Percentiles rank a stretch among this genome's conserved stretches.
phyloP scores from a whole-genome alignment of 495 filamentous ascomycete species.

The Massariosphaeria phaeospora region DNA sequence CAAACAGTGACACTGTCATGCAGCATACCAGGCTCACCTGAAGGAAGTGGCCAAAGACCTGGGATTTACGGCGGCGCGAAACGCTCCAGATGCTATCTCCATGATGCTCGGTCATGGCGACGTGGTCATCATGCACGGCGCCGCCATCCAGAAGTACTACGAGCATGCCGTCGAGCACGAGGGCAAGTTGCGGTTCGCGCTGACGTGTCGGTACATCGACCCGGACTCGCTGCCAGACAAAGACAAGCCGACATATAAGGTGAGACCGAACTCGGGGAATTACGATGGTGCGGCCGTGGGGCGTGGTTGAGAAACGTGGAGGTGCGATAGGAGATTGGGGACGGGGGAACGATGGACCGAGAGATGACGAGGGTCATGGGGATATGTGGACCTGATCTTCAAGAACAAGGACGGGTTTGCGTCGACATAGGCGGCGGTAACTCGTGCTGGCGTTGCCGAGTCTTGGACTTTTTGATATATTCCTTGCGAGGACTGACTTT shows the following conservation, averaged over 20 bases:
- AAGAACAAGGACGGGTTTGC: no score
- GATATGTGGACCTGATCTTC: no score
- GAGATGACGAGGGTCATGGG: no score
- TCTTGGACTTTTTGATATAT: no score
- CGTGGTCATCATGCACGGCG: constrained; percentile 77
- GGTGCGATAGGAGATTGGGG: neutral
- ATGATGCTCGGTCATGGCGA: constrained; percentile 67
- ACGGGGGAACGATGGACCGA: no score
- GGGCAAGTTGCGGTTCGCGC: constrained; percentile 60
- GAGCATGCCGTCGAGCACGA: constrained; percentile 62
- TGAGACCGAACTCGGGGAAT: constrained; percentile 22
- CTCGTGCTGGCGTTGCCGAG: no score
- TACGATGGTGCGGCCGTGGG: constrained; percentile 22
- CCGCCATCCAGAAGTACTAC: constrained; percentile 62
- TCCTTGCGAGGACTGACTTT: no score
- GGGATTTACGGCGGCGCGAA: constrained; percentile 35
- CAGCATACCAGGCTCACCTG: constrained; percentile 32
- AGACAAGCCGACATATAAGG: constrained; percentile 35
- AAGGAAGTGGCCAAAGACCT: constrained; percentile 35
- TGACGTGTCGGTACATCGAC: constrained; percentile 55
- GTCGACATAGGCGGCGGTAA: no score
- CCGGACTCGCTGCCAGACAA: constrained; percentile 41
- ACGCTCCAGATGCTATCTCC: constrained; percentile 33
- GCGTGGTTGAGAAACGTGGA: neutral
- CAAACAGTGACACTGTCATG: constrained; percentile 33